phyloP scores from a whole-genome alignment of 805 yeast genomes.

The Naumovozyma baii region DNA sequence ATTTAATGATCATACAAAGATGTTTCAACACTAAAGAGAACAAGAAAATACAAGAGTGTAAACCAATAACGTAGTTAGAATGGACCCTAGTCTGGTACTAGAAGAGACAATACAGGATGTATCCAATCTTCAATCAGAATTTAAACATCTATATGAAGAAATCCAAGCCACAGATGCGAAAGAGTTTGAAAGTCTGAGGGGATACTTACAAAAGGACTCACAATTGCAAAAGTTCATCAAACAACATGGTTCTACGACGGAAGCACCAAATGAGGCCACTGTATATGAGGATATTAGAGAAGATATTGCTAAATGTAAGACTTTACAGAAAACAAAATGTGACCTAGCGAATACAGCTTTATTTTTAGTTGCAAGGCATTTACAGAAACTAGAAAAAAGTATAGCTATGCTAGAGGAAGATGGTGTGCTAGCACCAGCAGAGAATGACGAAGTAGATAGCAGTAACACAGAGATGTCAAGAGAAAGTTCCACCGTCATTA shows the following conservation, averaged over 20 bases:
- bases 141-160: slow-evolving; percentile 72
- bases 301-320: slow-evolving; percentile 50
- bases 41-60: no score
- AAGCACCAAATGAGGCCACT: slow-evolving; percentile 71
- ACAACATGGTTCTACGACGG: slow-evolving; percentile 70
- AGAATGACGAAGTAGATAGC: slow-evolving; percentile 27
- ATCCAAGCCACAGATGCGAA: slow-evolving; percentile 58
- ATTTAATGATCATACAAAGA: no score
- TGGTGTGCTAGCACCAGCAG: slow-evolving; percentile 61
- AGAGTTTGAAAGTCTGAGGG: slow-evolving; percentile 54
- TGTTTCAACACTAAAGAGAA: no score
- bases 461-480: slow-evolving; percentile 25
- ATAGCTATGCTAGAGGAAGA: slow-evolving; percentile 68
- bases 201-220: slow-evolving; percentile 62
- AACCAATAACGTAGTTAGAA: no score
- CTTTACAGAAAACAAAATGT: slow-evolving; percentile 68
- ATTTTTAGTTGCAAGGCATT: slow-evolving; percentile 65
- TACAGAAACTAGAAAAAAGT: slow-evolving; percentile 62
- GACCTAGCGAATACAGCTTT: slow-evolving; percentile 76
- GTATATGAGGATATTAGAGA: slow-evolving; percentile 56
- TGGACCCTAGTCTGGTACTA: slow-evolving; percentile 85
- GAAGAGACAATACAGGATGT: slow-evolving; percentile 66
- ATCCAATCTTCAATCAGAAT: slow-evolving; percentile 80
- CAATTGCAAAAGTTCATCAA: slow-evolving; percentile 74
- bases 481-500: slow-evolving; percentile 19